Conservation (phyloP, 2,329 filamentous ascomycete species). For the Cordyceps sp. region DNA sequence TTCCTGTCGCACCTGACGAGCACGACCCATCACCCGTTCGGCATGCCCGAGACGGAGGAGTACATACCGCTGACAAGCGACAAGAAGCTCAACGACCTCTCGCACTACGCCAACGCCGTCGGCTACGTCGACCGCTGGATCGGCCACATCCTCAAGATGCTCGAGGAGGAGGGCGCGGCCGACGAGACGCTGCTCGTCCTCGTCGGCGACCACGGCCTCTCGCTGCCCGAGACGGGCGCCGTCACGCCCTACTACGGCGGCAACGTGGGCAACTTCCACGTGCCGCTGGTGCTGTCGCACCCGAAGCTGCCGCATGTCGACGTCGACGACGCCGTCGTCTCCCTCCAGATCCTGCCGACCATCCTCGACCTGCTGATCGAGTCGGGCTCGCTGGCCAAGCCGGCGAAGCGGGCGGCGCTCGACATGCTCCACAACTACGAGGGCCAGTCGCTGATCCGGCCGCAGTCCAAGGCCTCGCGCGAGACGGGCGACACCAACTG, state of each 20-base stretch:
- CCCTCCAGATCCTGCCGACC: conserved; percentile 16
- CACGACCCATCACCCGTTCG: conserved; percentile 18
- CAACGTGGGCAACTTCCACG: conserved; percentile 17
- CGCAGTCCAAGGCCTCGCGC: conserved; percentile 7
- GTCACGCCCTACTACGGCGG: conserved; percentile 16
- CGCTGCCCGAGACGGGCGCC: conserved; percentile 13
- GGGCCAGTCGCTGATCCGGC: conserved; percentile 17
- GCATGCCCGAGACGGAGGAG: conserved; percentile 11
- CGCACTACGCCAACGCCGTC: conserved; percentile 15
- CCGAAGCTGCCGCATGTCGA: conserved; percentile 15
- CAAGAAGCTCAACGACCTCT: conserved; percentile 13
- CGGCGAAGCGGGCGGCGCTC: conserved; percentile 8
- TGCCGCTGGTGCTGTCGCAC: conserved; percentile 17
- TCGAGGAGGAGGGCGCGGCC: conserved; percentile 14
- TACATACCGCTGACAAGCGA: conserved; percentile 10
- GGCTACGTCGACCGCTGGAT: conserved; percentile 17
- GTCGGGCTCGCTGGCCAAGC: conserved; percentile 13
- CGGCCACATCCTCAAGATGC: conserved; percentile 11
- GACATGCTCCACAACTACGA: conserved; percentile 18
- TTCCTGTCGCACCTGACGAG: conserved; percentile 19
- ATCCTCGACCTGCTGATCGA: conserved; percentile 18
- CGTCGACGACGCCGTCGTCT: conserved; percentile 14
- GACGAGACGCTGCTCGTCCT: conserved; percentile 16
- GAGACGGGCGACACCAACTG: conserved; percentile 8
- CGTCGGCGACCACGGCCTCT: conserved; percentile 17